These are phyloP conservation scores for Ophiostoma triangulosporum DNA, from an alignment of 2,329 filamentous ascomycete genomes.

Conservation along the genomic window DNA sequence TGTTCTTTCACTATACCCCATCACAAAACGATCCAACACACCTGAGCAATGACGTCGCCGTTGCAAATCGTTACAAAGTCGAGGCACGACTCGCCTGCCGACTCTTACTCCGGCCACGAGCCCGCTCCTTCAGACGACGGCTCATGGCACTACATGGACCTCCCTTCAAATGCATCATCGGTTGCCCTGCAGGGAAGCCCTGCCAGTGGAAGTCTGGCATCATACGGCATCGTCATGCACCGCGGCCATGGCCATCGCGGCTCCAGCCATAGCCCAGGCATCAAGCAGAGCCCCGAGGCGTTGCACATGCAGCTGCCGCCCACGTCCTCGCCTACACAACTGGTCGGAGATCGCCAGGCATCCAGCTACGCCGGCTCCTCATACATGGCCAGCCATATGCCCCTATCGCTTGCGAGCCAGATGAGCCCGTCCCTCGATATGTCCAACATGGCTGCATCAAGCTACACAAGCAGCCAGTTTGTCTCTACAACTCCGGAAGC, in stretches of 20 bases:
- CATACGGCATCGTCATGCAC: conserved; percentile 34
- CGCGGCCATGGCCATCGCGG: conserved; percentile 16
- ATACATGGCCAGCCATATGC: not conserved
- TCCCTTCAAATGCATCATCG: conserved; percentile 25
- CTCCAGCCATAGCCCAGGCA: conserved; percentile 18
- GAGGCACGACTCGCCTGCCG: conserved; percentile 6
- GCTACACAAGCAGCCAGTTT: not conserved
- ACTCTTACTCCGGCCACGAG: conserved; percentile 7
- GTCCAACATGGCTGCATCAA: not conserved
- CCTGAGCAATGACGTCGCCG: not conserved
- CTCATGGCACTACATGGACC: conserved; percentile 31
- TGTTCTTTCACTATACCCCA: too few species aligned
- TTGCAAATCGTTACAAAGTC: conserved; percentile 3
- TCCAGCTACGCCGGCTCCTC: not conserved
- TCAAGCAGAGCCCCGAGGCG: conserved; percentile 16
- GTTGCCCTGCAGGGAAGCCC: conserved; percentile 36
- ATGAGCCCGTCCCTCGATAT: not conserved
- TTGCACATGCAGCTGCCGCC: conserved; percentile 20
- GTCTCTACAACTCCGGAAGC: not conserved
- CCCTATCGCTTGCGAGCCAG: not conserved
- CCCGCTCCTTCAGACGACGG: conserved; percentile 22
- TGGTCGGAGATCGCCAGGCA: not conserved
- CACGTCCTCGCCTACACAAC: conserved; percentile 23
- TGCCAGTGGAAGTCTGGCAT: conserved; percentile 35
- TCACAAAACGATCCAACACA: not conserved